Percentiles rank a stretch among this genome's conserved stretches.
Conservation (phyloP, 768 basidiomycete species). For the Tylopilus plumbeoviolaceoides region DNA sequence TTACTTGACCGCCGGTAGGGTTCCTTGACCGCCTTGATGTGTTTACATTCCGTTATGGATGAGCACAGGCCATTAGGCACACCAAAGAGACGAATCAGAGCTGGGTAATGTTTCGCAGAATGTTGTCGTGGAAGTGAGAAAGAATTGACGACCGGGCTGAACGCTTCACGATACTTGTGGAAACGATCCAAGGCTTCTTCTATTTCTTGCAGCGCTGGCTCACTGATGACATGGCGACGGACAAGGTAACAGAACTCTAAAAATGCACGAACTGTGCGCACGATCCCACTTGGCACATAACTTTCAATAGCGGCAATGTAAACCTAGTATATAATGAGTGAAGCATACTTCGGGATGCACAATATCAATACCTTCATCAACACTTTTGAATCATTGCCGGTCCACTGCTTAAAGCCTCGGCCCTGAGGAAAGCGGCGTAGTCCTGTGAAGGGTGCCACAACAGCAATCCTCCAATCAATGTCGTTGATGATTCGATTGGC, state of each 20-base stretch:
- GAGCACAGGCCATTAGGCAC: background rate
- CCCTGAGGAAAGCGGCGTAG: background rate
- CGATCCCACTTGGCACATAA: too few species aligned
- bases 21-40: conserved; percentile 6
- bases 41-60: background rate
- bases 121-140: background rate
- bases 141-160: too few species aligned
- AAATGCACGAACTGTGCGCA: background rate
- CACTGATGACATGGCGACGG: too few species aligned
- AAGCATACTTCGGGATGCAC: too few species aligned
- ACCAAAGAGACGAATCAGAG: background rate
- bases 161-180: too few species aligned
- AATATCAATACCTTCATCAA: conserved; percentile 10
- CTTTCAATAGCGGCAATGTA: background rate
- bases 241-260: background rate
- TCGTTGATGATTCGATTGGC: too few species aligned
- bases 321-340: too few species aligned
- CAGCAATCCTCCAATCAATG: too few species aligned
- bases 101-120: background rate
- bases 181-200: too few species aligned
- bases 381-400: background rate
- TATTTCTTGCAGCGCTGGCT: too few species aligned
- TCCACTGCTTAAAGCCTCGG: background rate
- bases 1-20: background rate
- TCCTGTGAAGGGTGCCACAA: background rate